phyloP scores from a whole-genome alignment of 1,139 yeast species.

The Tardiomyces blankii region DNA sequence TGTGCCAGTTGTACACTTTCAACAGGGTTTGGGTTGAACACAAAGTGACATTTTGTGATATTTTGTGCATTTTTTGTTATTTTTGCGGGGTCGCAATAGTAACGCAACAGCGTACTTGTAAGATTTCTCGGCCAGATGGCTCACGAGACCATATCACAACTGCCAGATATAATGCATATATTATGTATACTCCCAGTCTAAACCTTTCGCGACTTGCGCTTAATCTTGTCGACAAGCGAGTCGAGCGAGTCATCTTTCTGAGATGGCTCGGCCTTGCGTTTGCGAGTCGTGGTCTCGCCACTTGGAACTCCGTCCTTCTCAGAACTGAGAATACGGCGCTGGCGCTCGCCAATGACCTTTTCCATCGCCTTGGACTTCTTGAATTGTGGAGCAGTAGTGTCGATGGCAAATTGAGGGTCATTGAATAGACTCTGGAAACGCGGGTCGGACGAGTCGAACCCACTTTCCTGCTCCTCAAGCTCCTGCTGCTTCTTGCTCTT shows the following conservation, averaged over 20 bases:
- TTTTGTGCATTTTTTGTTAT: not conserved
- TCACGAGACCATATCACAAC: too few relatives aligned
- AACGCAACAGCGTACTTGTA: too few relatives aligned
- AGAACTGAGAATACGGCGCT: conserved; percentile 33
- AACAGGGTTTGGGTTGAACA: not conserved
- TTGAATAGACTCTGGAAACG: conserved; percentile 86
- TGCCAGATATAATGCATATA: too few relatives aligned
- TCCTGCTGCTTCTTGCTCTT: conserved; percentile 59
- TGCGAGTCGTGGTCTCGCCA: conserved; percentile 3
- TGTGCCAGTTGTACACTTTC: not conserved
- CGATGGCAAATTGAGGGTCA: conserved; percentile 78
- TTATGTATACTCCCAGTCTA: not conserved
- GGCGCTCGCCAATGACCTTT: conserved; percentile 63
- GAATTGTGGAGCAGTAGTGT: conserved; percentile 75
- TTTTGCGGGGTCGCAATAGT: conserved; percentile 83
- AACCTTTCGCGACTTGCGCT: not conserved
- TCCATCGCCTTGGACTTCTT: conserved; percentile 84
- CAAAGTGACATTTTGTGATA: too few relatives aligned
- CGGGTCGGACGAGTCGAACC: conserved; percentile 68
- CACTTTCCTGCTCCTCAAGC: conserved; percentile 33
- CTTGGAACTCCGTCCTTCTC: conserved; percentile 3
- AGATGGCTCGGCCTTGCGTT: conserved; percentile 2
- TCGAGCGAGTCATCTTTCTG: not conserved
- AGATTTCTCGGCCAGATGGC: too few relatives aligned
- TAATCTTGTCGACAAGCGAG: conserved; percentile 1